Base-by-base conservation (phyloP, 2,329 filamentous ascomycete species). In the Phaeomoniella chlamydospora region DNA sequence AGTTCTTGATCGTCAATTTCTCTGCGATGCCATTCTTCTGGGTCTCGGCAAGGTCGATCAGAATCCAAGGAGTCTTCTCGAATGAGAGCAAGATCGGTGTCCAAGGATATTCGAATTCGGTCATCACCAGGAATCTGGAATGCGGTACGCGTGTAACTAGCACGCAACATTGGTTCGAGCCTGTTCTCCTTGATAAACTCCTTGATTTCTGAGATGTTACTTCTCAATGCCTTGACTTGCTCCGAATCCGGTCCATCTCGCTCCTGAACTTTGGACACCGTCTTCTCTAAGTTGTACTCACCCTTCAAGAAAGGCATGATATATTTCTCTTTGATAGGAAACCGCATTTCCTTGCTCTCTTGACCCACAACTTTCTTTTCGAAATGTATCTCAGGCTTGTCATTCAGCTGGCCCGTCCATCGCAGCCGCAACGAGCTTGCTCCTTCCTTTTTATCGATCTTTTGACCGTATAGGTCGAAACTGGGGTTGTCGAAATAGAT, bases 81-180 rank as follows among this genome's bases (percentile, higher is more conserved):
- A 50, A 98, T 92, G 47, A 96, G 80, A 15, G 85, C 86, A 18
- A 98, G 68, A 47, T 93, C 77, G 1, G 86, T 94, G 55, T 98
- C 90, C 40, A 98, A 81, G 4, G 86, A 87, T 47, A 98, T 83
- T 37, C 90, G 77, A 33, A 98, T 78, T 14, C 83, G 80, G 55
- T 92, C 77, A 53, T 98, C 87, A 11, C 83, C 76, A 4, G 90
- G 90, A 45, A 94, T 94, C 58, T 98, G 90, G 64, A 96, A 98
- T 1, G 90, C 90, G 1, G 86, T 93, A 42, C 90, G 81, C 29
- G 78, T 82, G 56, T 96, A 96, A 59, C 93, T 94, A 43, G 90
- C 90, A 35, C 90, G 77, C 36, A 98, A 58, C 18, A 94, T 72
- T 4, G 90, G 90, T 53, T 88, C 75, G 12, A 98, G 66, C 37